A percentile compares a stretch with the other conserved stretches of the same genome.
Conservation (phyloP, 2,329 filamentous ascomycete genomes). For the Purpureocillium takamizusanense region DNA sequence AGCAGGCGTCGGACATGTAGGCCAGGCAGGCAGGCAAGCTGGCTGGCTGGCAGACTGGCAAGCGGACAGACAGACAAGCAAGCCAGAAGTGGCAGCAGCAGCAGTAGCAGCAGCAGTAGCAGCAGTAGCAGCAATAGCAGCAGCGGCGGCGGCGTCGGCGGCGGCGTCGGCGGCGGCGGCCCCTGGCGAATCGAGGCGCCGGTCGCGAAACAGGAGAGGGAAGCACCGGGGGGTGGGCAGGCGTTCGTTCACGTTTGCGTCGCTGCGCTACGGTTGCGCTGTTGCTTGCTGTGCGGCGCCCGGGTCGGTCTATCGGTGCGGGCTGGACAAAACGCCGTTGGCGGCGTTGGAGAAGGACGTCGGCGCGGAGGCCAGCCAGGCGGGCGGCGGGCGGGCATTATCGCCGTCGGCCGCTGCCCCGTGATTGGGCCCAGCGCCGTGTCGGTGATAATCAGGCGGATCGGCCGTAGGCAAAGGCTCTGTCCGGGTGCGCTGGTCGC, state of each 20-base stretch:
- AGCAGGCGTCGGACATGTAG: no score
- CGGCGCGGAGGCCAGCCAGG: neutral
- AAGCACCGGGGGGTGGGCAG: neutral
- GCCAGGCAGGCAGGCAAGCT: no score
- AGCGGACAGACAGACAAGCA: no score
- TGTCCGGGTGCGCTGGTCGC: no score
- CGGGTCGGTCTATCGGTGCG: slow-evolving; percentile 4
- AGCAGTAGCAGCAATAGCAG: no score
- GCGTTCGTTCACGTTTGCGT: neutral
- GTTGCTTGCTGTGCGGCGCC: neutral
- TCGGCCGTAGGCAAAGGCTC: neutral
- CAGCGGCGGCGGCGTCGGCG: no score
- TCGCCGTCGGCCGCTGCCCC: slow-evolving; percentile 2
- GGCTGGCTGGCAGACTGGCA: no score
- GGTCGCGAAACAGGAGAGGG: neutral
- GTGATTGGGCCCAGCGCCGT: neutral
- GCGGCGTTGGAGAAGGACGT: slow-evolving; percentile 1
- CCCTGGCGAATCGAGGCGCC: neutral
- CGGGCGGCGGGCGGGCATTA: neutral
- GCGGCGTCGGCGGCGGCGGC: no score
- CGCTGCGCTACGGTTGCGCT: no score
- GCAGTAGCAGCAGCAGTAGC: no score
- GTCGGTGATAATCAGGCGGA: slow-evolving; percentile 1
- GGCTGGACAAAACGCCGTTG: slow-evolving; percentile 4
- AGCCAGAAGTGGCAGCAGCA: no score